Percentiles rank a stretch among this genome's conserved stretches.
phyloP scores from a whole-genome alignment of 1,284 basidiomycete genomes.

The Serendipita sp. region DNA sequence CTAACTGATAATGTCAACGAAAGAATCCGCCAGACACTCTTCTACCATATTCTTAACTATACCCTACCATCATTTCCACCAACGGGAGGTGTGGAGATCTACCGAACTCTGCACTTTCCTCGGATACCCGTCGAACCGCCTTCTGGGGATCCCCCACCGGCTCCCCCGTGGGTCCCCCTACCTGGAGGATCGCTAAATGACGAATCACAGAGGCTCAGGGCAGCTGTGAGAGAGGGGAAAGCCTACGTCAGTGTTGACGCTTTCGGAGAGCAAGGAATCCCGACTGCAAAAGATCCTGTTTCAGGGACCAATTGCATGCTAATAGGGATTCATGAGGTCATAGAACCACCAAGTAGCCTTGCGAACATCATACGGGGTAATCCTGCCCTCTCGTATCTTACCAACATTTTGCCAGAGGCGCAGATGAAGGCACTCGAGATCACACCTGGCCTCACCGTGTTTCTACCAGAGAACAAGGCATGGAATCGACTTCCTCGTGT shows the following conservation, averaged over 20 bases:
- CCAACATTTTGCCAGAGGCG: slow-evolving; percentile 45
- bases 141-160: slow-evolving; percentile 50
- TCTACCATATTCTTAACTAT: slow-evolving; percentile 91
- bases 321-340: slow-evolving; percentile 59
- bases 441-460: slow-evolving; percentile 70
- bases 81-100: slow-evolving; percentile 22
- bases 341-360: slow-evolving; percentile 64
- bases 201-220: slow-evolving; percentile 69
- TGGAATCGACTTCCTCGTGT: slow-evolving; percentile 51
- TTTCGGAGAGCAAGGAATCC: slow-evolving; percentile 51
- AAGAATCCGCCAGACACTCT: slow-evolving; percentile 74
- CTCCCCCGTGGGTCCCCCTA: slow-evolving; percentile 72
- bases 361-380: slow-evolving; percentile 45
- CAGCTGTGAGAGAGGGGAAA: slow-evolving; percentile 35
- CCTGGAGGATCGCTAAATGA: slow-evolving; percentile 71
- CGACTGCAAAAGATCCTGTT: slow-evolving; percentile 40
- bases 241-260: slow-evolving; percentile 58
- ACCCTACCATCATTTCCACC: slow-evolving; percentile 40
- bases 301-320: slow-evolving; percentile 66
- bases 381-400: slow-evolving; percentile 53
- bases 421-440: slow-evolving; percentile 41
- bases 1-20: slow-evolving; percentile 73
- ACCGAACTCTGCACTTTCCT: slow-evolving; percentile 62
- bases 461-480: slow-evolving; percentile 76
- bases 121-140: slow-evolving; percentile 38